Evolutionary conservation across 257 asterid genomes (phyloP).

Genomic region (Solanum etuberosum): DNA sequence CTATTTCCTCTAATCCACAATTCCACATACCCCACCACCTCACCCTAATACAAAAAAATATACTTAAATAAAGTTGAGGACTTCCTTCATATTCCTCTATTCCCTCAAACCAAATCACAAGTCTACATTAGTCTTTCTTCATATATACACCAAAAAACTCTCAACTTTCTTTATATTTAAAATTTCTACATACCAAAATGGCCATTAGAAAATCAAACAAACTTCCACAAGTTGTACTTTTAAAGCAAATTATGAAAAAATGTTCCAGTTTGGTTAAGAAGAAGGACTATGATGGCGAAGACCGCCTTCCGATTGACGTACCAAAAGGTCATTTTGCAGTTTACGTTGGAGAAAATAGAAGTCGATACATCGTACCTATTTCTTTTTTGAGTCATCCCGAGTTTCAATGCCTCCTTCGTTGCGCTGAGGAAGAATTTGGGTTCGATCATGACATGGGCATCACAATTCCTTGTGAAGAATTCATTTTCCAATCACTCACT

Average conservation of each 20-base stretch:
- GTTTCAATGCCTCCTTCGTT: conserved; percentile 1
- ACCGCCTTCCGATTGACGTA: not conserved
- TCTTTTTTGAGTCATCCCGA: not conserved
- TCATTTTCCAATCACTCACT: not conserved
- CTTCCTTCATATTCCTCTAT: conserved; percentile 24
- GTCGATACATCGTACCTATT: not conserved
- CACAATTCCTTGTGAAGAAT: not conserved
- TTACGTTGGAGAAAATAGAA: not conserved
- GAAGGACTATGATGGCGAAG: not conserved
- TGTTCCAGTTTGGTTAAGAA: not conserved
- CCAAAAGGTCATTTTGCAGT: conserved; percentile 5
- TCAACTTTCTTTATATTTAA: not conserved
- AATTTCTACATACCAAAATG: conserved; percentile 1
- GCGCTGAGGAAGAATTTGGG: conserved; percentile 4
- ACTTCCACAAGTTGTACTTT: not conserved
- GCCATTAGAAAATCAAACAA: conserved; percentile 4
- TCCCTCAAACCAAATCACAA: not conserved
- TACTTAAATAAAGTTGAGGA: not conserved
- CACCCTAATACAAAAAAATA: not conserved
- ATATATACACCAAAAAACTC: too few relatives aligned
- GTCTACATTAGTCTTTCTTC: not conserved
- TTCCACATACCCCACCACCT: not conserved
- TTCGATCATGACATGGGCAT: conserved; percentile 3
- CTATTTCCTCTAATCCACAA: not conserved
- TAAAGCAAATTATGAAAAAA: conserved; percentile 1